These are phyloP conservation scores for Plectosphaerella plurivora DNA, from an alignment of 2,329 filamentous ascomycete genomes.

Conservation along the genomic window DNA sequence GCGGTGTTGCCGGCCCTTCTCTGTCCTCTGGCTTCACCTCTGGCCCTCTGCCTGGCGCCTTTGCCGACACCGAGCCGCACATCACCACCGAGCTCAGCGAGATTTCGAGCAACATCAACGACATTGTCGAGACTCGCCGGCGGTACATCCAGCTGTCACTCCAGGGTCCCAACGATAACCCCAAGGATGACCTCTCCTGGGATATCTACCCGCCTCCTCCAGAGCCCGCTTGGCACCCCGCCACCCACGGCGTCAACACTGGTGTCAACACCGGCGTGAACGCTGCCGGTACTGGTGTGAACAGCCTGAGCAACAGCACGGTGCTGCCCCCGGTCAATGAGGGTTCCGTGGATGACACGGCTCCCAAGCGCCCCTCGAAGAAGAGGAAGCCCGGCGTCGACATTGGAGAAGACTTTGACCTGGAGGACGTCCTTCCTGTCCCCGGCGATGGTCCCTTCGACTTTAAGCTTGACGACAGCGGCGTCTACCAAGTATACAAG, in stretches of 20 bases:
- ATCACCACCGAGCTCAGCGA: conserved; percentile 78
- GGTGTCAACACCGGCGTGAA: conserved; percentile 3
- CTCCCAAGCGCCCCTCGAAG: conserved; percentile 44
- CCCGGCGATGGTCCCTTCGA: conserved; percentile 67
- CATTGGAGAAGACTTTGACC: conserved; percentile 87
- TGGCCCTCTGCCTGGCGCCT: conserved; percentile 44
- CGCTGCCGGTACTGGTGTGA: conserved; percentile 23
- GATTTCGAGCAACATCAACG: conserved; percentile 89
- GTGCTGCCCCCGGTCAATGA: conserved; percentile 22
- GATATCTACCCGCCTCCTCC: conserved; percentile 87
- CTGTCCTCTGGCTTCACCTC: background rate
- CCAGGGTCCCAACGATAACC: conserved; percentile 79
- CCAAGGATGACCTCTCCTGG: conserved; percentile 80
- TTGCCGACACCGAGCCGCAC: conserved; percentile 68
- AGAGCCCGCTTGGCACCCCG: conserved; percentile 71
- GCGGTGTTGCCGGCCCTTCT: background rate
- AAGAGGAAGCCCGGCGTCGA: conserved; percentile 82
- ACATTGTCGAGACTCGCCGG: conserved; percentile 79
- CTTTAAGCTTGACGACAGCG: conserved; percentile 75
- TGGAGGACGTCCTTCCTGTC: conserved; percentile 72
- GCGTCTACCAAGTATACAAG: conserved; percentile 91
- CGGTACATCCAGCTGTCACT: conserved; percentile 85
- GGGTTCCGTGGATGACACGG: conserved; percentile 17
- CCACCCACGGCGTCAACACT: conserved; percentile 16
- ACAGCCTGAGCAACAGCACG: conserved; percentile 44